phyloP scores from a whole-genome alignment of 495 filamentous ascomycete species.

The Penicillium egyptiacum region DNA sequence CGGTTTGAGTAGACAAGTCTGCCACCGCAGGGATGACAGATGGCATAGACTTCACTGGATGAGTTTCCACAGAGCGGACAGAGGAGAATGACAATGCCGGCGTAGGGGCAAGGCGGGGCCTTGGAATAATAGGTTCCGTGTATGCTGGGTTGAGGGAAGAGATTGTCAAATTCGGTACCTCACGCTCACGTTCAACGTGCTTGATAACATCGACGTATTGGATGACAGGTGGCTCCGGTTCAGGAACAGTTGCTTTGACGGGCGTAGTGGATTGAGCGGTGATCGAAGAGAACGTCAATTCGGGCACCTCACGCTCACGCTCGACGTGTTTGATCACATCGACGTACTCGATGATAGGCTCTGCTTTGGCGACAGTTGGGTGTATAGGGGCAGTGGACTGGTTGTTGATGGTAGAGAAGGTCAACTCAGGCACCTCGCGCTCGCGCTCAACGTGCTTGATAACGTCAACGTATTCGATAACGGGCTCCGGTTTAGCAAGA shows the following conservation, averaged over 20 bases:
- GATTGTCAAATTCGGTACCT: conserved; percentile 16
- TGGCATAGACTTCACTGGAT: conserved; percentile 30
- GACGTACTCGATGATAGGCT: conserved; percentile 9
- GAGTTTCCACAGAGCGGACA: conserved; percentile 44
- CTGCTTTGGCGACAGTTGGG: conserved; percentile 14
- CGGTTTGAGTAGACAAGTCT: conserved; percentile 27
- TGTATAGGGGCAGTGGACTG: conserved; percentile 26
- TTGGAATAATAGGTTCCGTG: conserved; percentile 11
- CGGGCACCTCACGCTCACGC: conserved; percentile 17
- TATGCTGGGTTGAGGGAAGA: conserved; percentile 17
- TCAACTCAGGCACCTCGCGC: conserved; percentile 26
- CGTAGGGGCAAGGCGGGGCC: conserved; percentile 30
- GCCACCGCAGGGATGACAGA: conserved; percentile 21
- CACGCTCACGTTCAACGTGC: conserved; percentile 9
- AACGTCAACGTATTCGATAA: conserved; percentile 4
- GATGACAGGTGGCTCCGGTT: conserved; percentile 18
- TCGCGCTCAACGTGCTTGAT: conserved; percentile 14
- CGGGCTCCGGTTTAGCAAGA: conserved; percentile 12
- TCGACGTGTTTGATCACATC: conserved; percentile 13
- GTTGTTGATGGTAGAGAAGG: conserved; percentile 27
- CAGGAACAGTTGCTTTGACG: conserved; percentile 31
- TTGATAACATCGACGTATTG: conserved; percentile 17
- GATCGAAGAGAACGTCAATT: conserved; percentile 50
- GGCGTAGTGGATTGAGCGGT: conserved; percentile 52
- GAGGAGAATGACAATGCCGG: conserved; percentile 34